These are phyloP conservation scores for Phaeotremella skinneri DNA, from an alignment of 768 basidiomycete species.

Conservation along the genomic window DNA sequence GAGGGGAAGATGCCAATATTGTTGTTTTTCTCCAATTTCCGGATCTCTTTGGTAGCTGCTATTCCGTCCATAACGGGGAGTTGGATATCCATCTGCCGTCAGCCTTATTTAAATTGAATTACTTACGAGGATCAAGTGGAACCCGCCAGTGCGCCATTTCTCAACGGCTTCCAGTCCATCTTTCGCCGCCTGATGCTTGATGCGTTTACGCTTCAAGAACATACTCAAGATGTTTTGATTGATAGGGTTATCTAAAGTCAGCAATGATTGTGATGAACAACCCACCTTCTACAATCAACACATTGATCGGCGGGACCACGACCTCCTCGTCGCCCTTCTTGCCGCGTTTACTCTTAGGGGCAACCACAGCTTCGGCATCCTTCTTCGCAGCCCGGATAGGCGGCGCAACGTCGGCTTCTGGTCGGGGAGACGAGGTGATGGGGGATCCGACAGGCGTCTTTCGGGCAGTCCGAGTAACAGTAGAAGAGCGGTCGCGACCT, in stretches of 20 bases:
- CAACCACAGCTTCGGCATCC: background rate
- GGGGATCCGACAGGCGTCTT: conserved; percentile 9
- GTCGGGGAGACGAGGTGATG: conserved; percentile 12
- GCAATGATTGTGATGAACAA: conserved; percentile 14
- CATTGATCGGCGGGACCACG: conserved; percentile 93
- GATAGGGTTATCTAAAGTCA: conserved; percentile 83
- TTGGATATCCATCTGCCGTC: conserved; percentile 92
- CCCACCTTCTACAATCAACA: conserved; percentile 94
- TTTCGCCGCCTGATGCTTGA: conserved; percentile 89
- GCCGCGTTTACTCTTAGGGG: conserved; percentile 9
- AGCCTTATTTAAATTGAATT: background rate
- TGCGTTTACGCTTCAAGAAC: conserved; percentile 93
- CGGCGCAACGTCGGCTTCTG: conserved; percentile 8
- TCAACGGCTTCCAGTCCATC: conserved; percentile 94
- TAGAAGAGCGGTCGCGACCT: conserved; percentile 37
- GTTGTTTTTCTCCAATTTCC: conserved; percentile 71
- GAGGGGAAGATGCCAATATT: conserved; percentile 67
- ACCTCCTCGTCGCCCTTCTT: conserved; percentile 62
- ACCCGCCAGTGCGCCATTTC: conserved; percentile 88
- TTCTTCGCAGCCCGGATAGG: conserved; percentile 20
- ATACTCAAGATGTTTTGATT: conserved; percentile 97
- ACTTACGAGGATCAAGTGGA: conserved; percentile 91
- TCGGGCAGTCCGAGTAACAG: conserved; percentile 21
- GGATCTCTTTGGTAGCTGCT: conserved; percentile 91
- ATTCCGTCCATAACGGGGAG: conserved; percentile 99